Evolutionary conservation across 495 filamentous ascomycete species (phyloP).

Genomic region (Neurospora intermedia): DNA sequence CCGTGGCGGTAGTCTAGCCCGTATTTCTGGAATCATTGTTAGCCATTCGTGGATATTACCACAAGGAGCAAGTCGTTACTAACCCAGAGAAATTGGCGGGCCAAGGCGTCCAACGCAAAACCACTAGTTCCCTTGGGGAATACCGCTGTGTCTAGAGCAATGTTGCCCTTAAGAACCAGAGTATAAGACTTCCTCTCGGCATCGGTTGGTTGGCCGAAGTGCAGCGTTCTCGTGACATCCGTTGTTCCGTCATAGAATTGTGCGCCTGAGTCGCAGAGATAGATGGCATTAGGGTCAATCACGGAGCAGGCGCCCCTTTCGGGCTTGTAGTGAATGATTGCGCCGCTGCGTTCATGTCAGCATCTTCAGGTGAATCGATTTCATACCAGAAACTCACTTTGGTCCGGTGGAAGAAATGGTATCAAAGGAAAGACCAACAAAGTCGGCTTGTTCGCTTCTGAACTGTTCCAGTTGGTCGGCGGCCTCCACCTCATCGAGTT

Average conservation of each 20-base stretch:
- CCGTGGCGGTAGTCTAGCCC: conserved; percentile 95
- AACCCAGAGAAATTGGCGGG: conserved; percentile 86
- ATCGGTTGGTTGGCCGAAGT: conserved; percentile 77
- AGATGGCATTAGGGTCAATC: conserved; percentile 81
- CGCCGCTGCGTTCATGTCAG: conserved; percentile 41
- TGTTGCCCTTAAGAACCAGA: conserved; percentile 91
- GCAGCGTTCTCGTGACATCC: conserved; percentile 87
- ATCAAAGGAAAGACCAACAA: conserved; percentile 86
- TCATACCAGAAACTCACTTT: conserved; percentile 40
- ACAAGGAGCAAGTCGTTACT: conserved; percentile 3
- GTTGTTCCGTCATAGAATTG: conserved; percentile 96
- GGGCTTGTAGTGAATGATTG: conserved; percentile 95
- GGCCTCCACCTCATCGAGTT: conserved; percentile 77
- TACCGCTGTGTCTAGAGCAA: conserved; percentile 73
- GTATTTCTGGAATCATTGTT: conserved; percentile 39
- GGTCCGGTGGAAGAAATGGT: conserved; percentile 93
- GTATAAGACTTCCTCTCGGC: conserved; percentile 90
- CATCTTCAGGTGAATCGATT: neutral
- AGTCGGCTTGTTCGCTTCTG: conserved; percentile 69
- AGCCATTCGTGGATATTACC: neutral
- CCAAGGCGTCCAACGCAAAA: conserved; percentile 80
- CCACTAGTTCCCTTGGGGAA: conserved; percentile 95
- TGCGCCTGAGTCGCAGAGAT: conserved; percentile 93
- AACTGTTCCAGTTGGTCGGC: conserved; percentile 84
- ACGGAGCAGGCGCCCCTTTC: conserved; percentile 69